Conservation (phyloP, 106 monocot species). For the Apostasia ramifera region DNA sequence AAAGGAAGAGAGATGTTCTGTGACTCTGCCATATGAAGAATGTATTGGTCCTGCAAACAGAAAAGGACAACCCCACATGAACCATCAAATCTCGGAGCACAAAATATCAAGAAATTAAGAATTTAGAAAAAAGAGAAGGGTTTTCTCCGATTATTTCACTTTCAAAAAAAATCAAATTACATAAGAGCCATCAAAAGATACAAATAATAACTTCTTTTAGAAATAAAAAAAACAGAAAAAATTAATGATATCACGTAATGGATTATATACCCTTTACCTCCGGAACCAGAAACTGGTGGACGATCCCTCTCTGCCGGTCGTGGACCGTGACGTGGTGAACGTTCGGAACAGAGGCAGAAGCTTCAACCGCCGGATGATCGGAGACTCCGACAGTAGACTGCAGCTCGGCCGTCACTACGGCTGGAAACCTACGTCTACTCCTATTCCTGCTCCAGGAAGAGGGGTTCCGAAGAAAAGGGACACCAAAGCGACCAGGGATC, state of each 20-base stretch:
- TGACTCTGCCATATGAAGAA: constrained; percentile 77
- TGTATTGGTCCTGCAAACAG: constrained; percentile 78
- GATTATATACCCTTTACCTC: constrained; percentile 33
- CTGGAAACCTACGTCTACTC: neutral
- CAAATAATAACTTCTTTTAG: no score
- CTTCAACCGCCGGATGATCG: neutral
- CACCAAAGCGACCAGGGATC: neutral
- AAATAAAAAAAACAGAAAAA: no score
- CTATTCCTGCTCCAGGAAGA: neutral
- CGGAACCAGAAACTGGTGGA: constrained; percentile 79
- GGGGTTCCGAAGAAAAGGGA: neutral
- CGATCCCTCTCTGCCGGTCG: constrained; percentile 75
- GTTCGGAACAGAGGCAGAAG: constrained; percentile 4
- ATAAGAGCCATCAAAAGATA: no score
- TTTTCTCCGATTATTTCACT: neutral
- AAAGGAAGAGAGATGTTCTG: constrained; percentile 86
- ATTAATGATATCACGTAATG: no score
- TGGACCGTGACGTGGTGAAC: constrained; percentile 79
- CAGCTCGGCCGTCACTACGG: neutral
- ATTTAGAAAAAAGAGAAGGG: neutral
- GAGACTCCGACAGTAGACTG: neutral
- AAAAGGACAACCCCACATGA: neutral
- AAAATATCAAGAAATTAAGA: neutral
- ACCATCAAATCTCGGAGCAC: neutral
- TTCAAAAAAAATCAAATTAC: no score